Evolutionary conservation across 2,329 filamentous ascomycete species (phyloP), one percentile per base, ranked within the genome.

Genomic region (Fusarium albosuccineum): DNA sequence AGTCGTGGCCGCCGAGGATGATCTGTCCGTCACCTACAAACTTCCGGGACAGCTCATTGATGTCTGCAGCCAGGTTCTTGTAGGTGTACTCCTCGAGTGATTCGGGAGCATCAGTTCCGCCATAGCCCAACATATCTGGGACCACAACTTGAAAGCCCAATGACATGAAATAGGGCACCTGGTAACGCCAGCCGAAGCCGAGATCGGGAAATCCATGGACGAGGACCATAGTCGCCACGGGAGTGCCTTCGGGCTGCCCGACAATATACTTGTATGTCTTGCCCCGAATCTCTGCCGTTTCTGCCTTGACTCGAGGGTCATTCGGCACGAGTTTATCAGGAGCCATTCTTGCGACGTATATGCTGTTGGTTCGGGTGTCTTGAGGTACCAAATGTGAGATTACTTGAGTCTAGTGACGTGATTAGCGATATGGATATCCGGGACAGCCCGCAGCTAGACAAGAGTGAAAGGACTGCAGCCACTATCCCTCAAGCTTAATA

Each of bases 1-100:
- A 97, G 80, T 98, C 95, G 80, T 97, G 95, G 8, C 94, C 95
- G 49, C 94, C 93, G 13, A 97, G 85, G 58, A 97, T 90, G 73
- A 97, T 91, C 57, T 80, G 80, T 9, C 75, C 75, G 77, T 82
- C 54, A 54, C 82, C 79, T 29, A 81, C 79, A 56, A 83, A 80
- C 66, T 90, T 85, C 61, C 81, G 81, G 7, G 91, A 88, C 26
- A 98, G 84, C 64, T 88, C 89, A 22, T 88, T 90, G 68, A 98
- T 86, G 74, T 97, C 93, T 56, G 89, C 87, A 16, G 91, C 85
- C 62, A 92, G 87, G 66, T 85, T 87, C 81, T 93, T 96, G 76
- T 89, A 82, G 26, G 87, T 87, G 80, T 95, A 97, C 57, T 87
- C 81, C 49, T 80, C 79, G 4, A 89, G 78, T 1, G 85, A 82